Evolutionary conservation across 2,329 filamentous ascomycete genomes (phyloP), one percentile per base, ranked within the genome.

Genomic region (Sarocladium oryzae): DNA sequence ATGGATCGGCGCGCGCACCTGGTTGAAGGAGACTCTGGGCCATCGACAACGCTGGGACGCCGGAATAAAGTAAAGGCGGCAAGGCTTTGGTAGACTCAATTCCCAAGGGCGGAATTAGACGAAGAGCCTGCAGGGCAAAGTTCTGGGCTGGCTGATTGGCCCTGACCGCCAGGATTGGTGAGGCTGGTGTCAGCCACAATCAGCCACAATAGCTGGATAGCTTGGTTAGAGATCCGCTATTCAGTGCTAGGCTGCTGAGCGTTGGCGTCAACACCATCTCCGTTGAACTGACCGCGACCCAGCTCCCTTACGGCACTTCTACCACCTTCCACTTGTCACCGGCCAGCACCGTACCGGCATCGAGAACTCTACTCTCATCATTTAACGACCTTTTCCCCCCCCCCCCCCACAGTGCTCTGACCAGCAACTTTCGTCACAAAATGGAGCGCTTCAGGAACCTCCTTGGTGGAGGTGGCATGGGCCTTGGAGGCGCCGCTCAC

Each of bases 381-480:
- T 10, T 20, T 60, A n/a, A n/a, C n/a, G n/a, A n/a, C n/a, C n/a
- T n/a, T n/a, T n/a, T n/a, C n/a, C n/a, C n/a, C n/a, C n/a, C n/a
- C n/a, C n/a, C n/a, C n/a, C n/a, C n/a, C n/a, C n/a, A n/a, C n/a
- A n/a, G n/a, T n/a, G n/a, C n/a, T n/a, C n/a, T n/a, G n/a, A n/a
- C n/a, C n/a, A n/a, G n/a, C n/a, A n/a, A n/a, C n/a, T n/a, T n/a
- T n/a, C n/a, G n/a, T n/a, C n/a, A n/a, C n/a, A 75, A 58, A 54
- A 97, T 96, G 92, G 92, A 97, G 67, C 85, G 92, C 67, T 84
- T 96, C 70, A 90, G 88, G 73, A 84, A 87, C 68, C 86, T 96
- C 83, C 80, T 96, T 61, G 85, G 86, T 58, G 87, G 88, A 62
- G 79, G 82, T 61, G 83, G 84, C 61, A 85, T 88, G 76, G 78